These are phyloP conservation scores for Salix udensis DNA, from an alignment of 345 rosid species.

Conservation along the genomic window DNA sequence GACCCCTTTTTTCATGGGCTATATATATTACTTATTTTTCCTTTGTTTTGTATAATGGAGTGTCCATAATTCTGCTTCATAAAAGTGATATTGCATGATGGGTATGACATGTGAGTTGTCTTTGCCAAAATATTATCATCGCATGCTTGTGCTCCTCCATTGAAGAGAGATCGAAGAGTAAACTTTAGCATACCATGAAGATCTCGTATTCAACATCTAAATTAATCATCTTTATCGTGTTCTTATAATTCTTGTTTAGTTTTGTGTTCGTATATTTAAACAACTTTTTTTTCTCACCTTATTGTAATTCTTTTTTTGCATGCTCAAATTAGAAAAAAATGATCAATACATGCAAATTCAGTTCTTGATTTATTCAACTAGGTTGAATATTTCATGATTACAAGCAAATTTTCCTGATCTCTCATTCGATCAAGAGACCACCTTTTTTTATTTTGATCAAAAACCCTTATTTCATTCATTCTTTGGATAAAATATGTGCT, in stretches of 20 bases:
- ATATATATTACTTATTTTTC: neutral
- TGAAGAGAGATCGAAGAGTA: neutral
- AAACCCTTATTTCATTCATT: too few relatives aligned
- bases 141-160: neutral
- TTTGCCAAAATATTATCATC: neutral
- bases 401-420: neutral
- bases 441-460: too few relatives aligned
- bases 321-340: neutral
- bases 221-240: neutral
- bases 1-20: too few relatives aligned
- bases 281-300: neutral
- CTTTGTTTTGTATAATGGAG: neutral
- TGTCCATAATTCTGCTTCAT: conserved; percentile 9
- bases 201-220: neutral
- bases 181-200: neutral
- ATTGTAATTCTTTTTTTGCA: neutral
- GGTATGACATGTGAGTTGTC: conserved; percentile 22
- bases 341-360: conserved; percentile 2
- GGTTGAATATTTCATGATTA: conserved; percentile 12
- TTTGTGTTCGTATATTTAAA: neutral
- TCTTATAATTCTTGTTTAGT: neutral
- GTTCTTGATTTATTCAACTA: conserved; percentile 4
- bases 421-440: too few relatives aligned
- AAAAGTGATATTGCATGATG: conserved; percentile 14
- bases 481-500: too few relatives aligned